phyloP scores from a whole-genome alignment of 345 rosid genomes.

The thale cress (Arabidopsis thaliana) region TAIR10.1 NC_003075.7:12547001-12547500 shows the following conservation, averaged over 20 bases:
- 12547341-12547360: slow-evolving; percentile 72
- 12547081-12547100: slow-evolving; percentile 11
- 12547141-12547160: slow-evolving; percentile 33
- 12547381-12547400: not conserved
- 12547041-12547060: slow-evolving; percentile 36
- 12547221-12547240: slow-evolving; percentile 43
- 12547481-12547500: slow-evolving; percentile 68
- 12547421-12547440: slow-evolving; percentile 1
- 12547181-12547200: slow-evolving; percentile 43
- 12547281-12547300: slow-evolving; percentile 87
- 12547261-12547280: slow-evolving; percentile 64
- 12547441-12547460: not conserved
- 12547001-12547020: slow-evolving; percentile 25
- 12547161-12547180: slow-evolving; percentile 45
- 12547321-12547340: slow-evolving; percentile 89
- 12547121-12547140: slow-evolving; percentile 27
- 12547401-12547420: not conserved
- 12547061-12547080: slow-evolving; percentile 28
- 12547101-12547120: slow-evolving; percentile 27
- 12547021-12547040: slow-evolving; percentile 41
- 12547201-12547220: slow-evolving; percentile 42
- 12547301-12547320: slow-evolving; percentile 79
- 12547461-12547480: slow-evolving; percentile 52
- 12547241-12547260: slow-evolving; percentile 44
- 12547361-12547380: slow-evolving; percentile 62